phyloP scores from a whole-genome alignment of 2,329 filamentous ascomycete species.

The Pestalotiopsis sp. region DNA sequence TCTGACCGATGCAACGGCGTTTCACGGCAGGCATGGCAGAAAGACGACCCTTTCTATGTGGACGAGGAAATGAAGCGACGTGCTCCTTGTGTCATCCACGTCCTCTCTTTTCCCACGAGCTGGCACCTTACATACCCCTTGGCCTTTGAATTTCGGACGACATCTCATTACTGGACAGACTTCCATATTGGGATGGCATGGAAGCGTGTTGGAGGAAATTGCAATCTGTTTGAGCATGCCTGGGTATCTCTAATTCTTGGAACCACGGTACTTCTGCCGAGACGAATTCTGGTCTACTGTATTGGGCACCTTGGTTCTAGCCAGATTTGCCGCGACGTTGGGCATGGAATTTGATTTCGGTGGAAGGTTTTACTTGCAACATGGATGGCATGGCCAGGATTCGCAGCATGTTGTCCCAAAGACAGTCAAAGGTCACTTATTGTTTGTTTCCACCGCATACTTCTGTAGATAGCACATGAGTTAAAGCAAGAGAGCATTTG shows the following conservation, averaged over 20 bases:
- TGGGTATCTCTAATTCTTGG: not conserved
- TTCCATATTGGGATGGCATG: slow-evolving; percentile 4
- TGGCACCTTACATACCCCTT: slow-evolving; percentile 27
- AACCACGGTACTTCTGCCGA: not conserved
- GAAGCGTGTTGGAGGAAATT: not conserved
- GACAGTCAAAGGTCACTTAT: slow-evolving; percentile 13
- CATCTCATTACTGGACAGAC: not conserved
- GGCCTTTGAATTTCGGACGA: slow-evolving; percentile 14
- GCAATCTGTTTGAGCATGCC: not conserved
- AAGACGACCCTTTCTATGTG: slow-evolving; percentile 23
- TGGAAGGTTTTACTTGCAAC: slow-evolving; percentile 16
- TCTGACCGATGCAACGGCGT: slow-evolving; percentile 31
- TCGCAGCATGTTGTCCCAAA: not conserved
- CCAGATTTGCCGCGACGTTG: slow-evolving; percentile 22
- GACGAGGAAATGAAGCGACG: slow-evolving; percentile 24
- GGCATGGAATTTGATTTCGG: slow-evolving; percentile 11
- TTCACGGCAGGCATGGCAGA: slow-evolving; percentile 34
- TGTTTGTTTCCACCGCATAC: slow-evolving; percentile 2
- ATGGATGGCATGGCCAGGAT: not conserved
- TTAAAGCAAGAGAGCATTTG: slow-evolving; percentile 6
- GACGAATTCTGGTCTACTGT: slow-evolving; percentile 18
- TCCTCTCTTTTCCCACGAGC: slow-evolving; percentile 25
- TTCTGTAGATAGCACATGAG: slow-evolving; percentile 18
- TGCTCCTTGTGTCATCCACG: slow-evolving; percentile 28
- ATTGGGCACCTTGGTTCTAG: slow-evolving; percentile 23